Percentiles rank a stretch among this genome's conserved stretches.
These are phyloP conservation scores for Starmerella floricola DNA, from an alignment of 805 yeast genomes.

Conservation along the genomic window DNA sequence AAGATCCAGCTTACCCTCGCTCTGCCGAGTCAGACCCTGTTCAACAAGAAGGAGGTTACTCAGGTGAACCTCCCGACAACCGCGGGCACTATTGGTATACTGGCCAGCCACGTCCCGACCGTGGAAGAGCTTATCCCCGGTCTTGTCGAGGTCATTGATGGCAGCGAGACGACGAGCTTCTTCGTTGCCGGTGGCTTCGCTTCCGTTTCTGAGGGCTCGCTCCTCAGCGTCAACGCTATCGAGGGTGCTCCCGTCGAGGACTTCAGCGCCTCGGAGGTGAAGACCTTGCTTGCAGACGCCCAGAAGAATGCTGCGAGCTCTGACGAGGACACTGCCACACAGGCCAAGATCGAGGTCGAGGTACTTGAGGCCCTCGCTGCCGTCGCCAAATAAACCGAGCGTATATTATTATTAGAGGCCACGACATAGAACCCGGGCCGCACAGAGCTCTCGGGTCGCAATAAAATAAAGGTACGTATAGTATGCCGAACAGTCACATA, in stretches of 20 bases:
- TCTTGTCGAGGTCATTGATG: slow-evolving; percentile 79
- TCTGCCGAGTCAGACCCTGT: slow-evolving; percentile 49
- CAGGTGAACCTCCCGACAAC: slow-evolving; percentile 94
- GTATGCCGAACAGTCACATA: too few species aligned
- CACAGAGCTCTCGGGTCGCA: too few species aligned
- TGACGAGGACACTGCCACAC: slow-evolving; percentile 79
- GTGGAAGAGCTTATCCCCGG: slow-evolving; percentile 96
- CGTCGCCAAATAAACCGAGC: slow-evolving; percentile 47
- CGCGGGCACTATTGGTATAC: slow-evolving; percentile 91
- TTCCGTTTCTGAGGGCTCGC: slow-evolving; percentile 87
- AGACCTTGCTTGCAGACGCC: slow-evolving; percentile 77
- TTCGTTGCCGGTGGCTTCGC: slow-evolving; percentile 96
- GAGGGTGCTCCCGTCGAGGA: slow-evolving; percentile 90
- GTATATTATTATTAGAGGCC: too few species aligned
- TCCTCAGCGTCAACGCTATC: slow-evolving; percentile 78
- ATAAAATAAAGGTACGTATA: too few species aligned
- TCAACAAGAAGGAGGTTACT: slow-evolving; percentile 28
- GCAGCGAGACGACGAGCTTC: slow-evolving; percentile 61
- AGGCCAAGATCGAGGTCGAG: slow-evolving; percentile 90
- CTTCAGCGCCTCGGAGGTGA: slow-evolving; percentile 66
- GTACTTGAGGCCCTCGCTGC: slow-evolving; percentile 88
- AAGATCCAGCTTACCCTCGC: slow-evolving; percentile 79
- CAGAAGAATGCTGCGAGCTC: slow-evolving; percentile 77
- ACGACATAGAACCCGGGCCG: too few species aligned
- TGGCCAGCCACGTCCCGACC: slow-evolving; percentile 95